Percentiles rank a stretch among this genome's conserved stretches.
Conservation (phyloP, 345 rosid species). For the Salix caprea region DNA sequence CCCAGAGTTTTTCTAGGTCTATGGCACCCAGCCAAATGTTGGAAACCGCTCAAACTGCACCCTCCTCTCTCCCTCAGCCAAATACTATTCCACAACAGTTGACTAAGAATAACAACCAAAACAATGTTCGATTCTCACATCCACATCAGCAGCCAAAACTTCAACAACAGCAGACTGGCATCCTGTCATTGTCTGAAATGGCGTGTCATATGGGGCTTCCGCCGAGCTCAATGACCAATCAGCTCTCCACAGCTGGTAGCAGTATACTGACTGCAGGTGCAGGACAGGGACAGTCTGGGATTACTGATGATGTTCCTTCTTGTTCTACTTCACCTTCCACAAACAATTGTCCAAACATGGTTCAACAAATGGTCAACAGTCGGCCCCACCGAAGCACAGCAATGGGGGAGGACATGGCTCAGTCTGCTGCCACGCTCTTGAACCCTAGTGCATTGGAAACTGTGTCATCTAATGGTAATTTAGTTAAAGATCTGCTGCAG, state of each 20-base stretch:
- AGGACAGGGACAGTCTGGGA: conserved; percentile 43
- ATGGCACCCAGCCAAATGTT: conserved; percentile 32
- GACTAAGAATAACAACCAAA: conserved; percentile 30
- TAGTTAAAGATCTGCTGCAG: conserved; percentile 37
- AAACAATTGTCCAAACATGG: conserved; percentile 31
- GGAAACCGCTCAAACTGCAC: conserved; percentile 41
- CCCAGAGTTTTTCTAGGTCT: conserved; percentile 51
- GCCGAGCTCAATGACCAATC: conserved; percentile 29
- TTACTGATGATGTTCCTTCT: conserved; percentile 57
- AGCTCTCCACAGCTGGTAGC: conserved; percentile 25
- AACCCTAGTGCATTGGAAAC: conserved; percentile 40
- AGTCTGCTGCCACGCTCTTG: conserved; percentile 38
- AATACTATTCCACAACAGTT: conserved; percentile 37
- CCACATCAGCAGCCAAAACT: conserved; percentile 33
- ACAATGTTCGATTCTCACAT: conserved; percentile 37
- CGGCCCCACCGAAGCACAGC: conserved; percentile 27
- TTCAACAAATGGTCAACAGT: conserved; percentile 35
- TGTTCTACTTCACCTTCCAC: conserved; percentile 58
- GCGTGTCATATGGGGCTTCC: conserved; percentile 33
- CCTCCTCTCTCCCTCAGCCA: conserved; percentile 39
- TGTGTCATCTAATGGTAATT: conserved; percentile 26
- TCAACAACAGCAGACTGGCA: conserved; percentile 41
- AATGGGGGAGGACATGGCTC: conserved; percentile 45
- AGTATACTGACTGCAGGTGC: conserved; percentile 32
- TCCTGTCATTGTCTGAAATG: conserved; percentile 32